A percentile compares a stretch with the other conserved stretches of the same genome.
phyloP scores from a whole-genome alignment of 345 rosid genomes.

The Populus ilicifolia region DNA sequence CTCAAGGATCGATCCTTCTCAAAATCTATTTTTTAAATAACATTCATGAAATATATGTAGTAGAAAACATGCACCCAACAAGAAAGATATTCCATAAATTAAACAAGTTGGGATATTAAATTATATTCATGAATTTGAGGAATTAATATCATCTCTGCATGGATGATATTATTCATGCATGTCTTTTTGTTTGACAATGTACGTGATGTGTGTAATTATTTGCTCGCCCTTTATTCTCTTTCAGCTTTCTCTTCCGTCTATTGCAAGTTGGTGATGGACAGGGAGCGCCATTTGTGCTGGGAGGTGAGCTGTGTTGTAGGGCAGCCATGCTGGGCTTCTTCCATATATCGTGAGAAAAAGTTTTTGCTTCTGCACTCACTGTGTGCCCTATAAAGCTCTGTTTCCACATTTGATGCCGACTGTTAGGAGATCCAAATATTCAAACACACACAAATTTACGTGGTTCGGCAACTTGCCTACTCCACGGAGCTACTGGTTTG shows the following conservation, averaged over 20 bases:
- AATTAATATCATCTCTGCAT: neutral
- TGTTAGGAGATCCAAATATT: no score
- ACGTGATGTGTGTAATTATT: neutral
- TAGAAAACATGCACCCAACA: neutral
- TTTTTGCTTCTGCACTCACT: neutral
- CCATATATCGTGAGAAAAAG: neutral
- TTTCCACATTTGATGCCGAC: neutral
- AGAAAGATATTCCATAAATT: neutral
- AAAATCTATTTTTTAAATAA: neutral
- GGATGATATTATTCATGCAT: neutral
- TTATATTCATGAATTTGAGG: neutral
- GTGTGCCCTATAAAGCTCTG: neutral
- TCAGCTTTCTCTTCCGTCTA: neutral
- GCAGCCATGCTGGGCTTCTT: conserved; percentile 6
- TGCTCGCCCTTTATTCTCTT: neutral
- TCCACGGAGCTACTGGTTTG: no score
- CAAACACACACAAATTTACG: no score
- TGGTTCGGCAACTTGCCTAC: no score
- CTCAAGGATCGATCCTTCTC: neutral
- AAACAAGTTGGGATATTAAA: neutral
- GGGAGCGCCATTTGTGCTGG: conserved; percentile 21
- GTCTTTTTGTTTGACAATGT: neutral
- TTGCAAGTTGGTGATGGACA: conserved; percentile 4
- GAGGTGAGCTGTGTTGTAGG: conserved; percentile 20
- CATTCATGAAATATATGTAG: neutral